Conservation (phyloP, 257 asterid species). For the Nicotiana otophora region DNA sequence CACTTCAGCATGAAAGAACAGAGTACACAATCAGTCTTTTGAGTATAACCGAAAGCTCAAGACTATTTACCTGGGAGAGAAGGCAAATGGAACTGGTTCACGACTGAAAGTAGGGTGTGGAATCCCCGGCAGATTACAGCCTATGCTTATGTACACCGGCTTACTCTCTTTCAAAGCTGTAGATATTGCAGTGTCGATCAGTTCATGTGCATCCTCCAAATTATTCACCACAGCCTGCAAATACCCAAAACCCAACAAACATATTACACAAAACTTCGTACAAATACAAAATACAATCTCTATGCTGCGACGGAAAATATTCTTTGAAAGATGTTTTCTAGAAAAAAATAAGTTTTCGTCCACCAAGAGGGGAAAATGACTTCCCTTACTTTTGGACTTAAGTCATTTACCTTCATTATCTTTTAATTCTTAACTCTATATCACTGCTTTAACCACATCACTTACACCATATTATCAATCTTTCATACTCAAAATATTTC, state of each 20-base stretch:
- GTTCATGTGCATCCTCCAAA: slow-evolving; percentile 82
- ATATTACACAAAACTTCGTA: neutral
- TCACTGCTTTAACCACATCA: too few species aligned
- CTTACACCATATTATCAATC: too few species aligned
- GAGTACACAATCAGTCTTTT: neutral
- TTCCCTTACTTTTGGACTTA: too few species aligned
- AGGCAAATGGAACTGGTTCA: slow-evolving; percentile 66
- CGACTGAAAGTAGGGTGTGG: slow-evolving; percentile 71
- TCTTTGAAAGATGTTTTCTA: too few species aligned
- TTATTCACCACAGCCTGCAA: slow-evolving; percentile 74
- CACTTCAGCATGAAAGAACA: neutral
- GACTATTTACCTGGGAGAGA: slow-evolving; percentile 47
- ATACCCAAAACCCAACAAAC: neutral
- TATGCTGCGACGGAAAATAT: neutral
- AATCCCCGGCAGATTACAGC: slow-evolving; percentile 68
- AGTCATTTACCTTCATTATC: too few species aligned
- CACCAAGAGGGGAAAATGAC: too few species aligned
- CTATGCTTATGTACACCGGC: slow-evolving; percentile 71
- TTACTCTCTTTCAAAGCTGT: slow-evolving; percentile 84
- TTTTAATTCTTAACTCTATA: too few species aligned
- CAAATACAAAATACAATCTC: neutral
- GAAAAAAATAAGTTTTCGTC: too few species aligned
- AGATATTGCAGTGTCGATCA: slow-evolving; percentile 70
- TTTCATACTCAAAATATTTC: too few species aligned
- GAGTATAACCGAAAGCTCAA: neutral